Conservation (phyloP, 2,329 filamentous ascomycete genomes). For the Trichoderma harzianum region DNA sequence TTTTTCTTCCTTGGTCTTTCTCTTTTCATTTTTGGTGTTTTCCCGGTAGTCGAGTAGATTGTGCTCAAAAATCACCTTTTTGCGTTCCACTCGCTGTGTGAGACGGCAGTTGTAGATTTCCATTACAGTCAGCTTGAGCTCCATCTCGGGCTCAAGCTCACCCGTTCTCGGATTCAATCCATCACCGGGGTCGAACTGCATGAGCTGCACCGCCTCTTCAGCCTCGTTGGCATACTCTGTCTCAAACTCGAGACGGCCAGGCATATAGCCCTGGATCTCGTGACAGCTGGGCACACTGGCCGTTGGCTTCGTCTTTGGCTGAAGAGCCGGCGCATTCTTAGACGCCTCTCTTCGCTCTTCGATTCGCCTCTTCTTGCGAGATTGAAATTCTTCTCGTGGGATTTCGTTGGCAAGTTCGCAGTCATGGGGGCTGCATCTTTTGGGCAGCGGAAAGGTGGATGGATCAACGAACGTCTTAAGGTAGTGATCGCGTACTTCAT, state of each 20-base stretch:
- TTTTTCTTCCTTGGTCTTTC: constrained; percentile 89
- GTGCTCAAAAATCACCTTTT: constrained; percentile 96
- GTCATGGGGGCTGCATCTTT: constrained; percentile 79
- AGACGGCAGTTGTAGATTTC: constrained; percentile 94
- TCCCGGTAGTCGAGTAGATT: constrained; percentile 90
- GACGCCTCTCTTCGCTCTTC: constrained; percentile 85
- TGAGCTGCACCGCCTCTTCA: constrained; percentile 95
- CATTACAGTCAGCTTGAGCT: constrained; percentile 96
- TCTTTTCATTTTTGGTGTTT: constrained; percentile 87
- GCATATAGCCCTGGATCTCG: constrained; percentile 98
- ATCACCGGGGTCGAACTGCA: constrained; percentile 97
- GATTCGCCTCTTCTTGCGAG: constrained; percentile 87
- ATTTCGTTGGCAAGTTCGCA: constrained; percentile 74
- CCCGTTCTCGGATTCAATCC: constrained; percentile 81
- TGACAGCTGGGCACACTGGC: constrained; percentile 94
- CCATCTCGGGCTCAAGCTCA: constrained; percentile 91
- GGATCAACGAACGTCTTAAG: constrained; percentile 83
- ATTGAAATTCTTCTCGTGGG: constrained; percentile 87
- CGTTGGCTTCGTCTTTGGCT: constrained; percentile 92
- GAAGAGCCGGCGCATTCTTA: constrained; percentile 76
- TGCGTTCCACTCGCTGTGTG: constrained; percentile 86
- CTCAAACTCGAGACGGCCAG: constrained; percentile 93
- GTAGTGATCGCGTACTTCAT: constrained; percentile 95
- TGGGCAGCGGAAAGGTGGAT: constrained; percentile 77
- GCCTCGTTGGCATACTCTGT: constrained; percentile 97